phyloP scores from a whole-genome alignment of 2,329 filamentous ascomycete species.

The Fonsecaea multimorphosa region DNA sequence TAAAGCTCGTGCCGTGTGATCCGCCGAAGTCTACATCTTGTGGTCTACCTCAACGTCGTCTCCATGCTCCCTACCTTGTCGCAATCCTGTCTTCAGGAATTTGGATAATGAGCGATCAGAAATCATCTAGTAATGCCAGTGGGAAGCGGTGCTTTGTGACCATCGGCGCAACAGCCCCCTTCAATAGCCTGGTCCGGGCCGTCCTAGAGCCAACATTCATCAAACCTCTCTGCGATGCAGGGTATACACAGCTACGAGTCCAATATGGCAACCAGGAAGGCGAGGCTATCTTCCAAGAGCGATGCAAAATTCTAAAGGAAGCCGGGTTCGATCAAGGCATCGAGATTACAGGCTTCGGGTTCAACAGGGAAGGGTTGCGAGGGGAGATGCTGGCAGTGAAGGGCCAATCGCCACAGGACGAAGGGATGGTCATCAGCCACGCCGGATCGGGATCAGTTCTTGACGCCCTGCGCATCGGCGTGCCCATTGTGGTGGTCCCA shows the following conservation, averaged over 20 bases:
- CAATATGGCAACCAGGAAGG: conserved; percentile 77
- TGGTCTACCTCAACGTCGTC: not conserved
- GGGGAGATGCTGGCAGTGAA: conserved; percentile 63
- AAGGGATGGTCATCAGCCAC: conserved; percentile 83
- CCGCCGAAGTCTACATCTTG: not conserved
- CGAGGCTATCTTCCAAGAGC: conserved; percentile 58
- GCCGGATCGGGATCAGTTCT: conserved; percentile 91
- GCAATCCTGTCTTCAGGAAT: not conserved
- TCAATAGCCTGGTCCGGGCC: conserved; percentile 71
- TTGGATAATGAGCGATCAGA: conserved; percentile 24
- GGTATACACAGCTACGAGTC: conserved; percentile 74
- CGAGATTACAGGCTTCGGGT: conserved; percentile 68
- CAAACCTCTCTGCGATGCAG: conserved; percentile 60
- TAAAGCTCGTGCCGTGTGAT: not conserved
- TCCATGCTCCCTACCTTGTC: not conserved
- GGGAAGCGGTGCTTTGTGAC: conserved; percentile 76
- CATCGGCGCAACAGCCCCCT: conserved; percentile 88
- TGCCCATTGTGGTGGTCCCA: conserved; percentile 86
- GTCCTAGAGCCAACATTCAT: conserved; percentile 70
- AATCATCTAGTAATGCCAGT: conserved; percentile 3
- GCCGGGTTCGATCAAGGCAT: conserved; percentile 49
- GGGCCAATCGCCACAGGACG: conserved; percentile 47
- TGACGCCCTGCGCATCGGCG: conserved; percentile 74
- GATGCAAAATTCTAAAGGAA: conserved; percentile 34
- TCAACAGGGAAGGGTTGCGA: conserved; percentile 65